Evolutionary conservation across 345 rosid genomes (phyloP).

Genomic region (Hibiscus trionum): DNA sequence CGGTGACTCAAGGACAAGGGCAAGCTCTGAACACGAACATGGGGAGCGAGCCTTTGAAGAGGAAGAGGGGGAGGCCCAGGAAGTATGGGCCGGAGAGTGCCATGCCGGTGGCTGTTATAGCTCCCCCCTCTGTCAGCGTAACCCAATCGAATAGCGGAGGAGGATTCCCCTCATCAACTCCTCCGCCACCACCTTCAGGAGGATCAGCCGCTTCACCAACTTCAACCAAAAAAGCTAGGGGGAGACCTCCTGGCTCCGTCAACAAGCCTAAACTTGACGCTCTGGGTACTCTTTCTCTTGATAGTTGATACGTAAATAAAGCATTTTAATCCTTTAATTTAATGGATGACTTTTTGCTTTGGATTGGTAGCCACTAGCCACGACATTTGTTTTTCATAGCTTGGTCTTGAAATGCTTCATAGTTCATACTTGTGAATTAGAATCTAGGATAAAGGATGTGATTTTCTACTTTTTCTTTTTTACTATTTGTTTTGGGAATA

Average conservation of each 20-base stretch:
- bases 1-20: slow-evolving; percentile 13
- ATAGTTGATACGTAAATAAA: background rate
- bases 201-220: slow-evolving; percentile 32
- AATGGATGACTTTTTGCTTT: too few species aligned
- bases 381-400: background rate
- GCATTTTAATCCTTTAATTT: background rate
- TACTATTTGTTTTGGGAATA: too few species aligned
- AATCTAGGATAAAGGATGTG: too few species aligned
- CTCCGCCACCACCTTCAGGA: slow-evolving; percentile 11
- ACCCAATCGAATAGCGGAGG: slow-evolving; percentile 17
- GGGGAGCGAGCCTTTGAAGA: slow-evolving; percentile 34
- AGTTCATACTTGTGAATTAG: background rate
- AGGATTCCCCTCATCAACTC: slow-evolving; percentile 27
- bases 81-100: slow-evolving; percentile 60
- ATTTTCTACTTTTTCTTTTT: too few species aligned
- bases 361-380: background rate
- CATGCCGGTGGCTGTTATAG: slow-evolving; percentile 32
- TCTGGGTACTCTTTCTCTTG: slow-evolving; percentile 33
- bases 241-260: slow-evolving; percentile 82
- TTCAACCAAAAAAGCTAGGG: slow-evolving; percentile 56
- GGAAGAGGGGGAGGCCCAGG: slow-evolving; percentile 67
- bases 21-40: slow-evolving; percentile 24
- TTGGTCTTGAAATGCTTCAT: background rate
- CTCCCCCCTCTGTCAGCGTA: slow-evolving; percentile 17
- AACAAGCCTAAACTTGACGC: slow-evolving; percentile 51